phyloP scores from a whole-genome alignment of 2,329 filamentous ascomycete genomes.

The Tolypocladium pustulatum region DNA sequence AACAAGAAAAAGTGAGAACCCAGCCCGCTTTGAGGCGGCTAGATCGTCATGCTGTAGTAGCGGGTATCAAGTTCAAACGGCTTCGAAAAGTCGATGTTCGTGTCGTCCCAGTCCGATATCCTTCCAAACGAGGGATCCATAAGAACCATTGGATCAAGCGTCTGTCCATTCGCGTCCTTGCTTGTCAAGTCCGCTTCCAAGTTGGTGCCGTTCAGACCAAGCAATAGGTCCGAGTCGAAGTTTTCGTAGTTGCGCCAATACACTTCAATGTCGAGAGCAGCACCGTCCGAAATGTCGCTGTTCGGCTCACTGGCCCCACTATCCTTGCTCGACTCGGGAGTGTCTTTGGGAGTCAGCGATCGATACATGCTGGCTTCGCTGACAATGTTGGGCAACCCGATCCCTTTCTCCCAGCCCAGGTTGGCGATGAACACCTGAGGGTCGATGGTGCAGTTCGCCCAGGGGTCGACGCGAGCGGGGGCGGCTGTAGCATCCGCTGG shows the following conservation, averaged over 20 bases:
- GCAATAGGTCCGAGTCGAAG: slow-evolving; percentile 33
- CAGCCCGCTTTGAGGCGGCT: slow-evolving; percentile 4
- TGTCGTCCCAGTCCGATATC: slow-evolving; percentile 38
- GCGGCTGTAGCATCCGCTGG: slow-evolving; percentile 10
- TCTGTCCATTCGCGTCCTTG: slow-evolving; percentile 9
- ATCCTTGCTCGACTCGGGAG: slow-evolving; percentile 54
- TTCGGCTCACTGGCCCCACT: slow-evolving; percentile 48
- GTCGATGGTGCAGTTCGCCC: slow-evolving; percentile 38
- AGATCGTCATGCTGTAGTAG: slow-evolving; percentile 21
- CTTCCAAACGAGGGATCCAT: slow-evolving; percentile 12
- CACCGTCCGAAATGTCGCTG: slow-evolving; percentile 49
- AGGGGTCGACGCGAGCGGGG: slow-evolving; percentile 15
- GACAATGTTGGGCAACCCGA: slow-evolving; percentile 31
- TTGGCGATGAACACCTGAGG: slow-evolving; percentile 29
- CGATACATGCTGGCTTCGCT: slow-evolving; percentile 43
- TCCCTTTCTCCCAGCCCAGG: slow-evolving; percentile 19
- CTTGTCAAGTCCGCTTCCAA: slow-evolving; percentile 12
- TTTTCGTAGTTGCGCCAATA: slow-evolving; percentile 39
- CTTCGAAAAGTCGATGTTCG: slow-evolving; percentile 38
- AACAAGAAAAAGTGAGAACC: background rate
- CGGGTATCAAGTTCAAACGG: slow-evolving; percentile 40
- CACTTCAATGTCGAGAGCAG: slow-evolving; percentile 41
- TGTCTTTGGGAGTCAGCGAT: slow-evolving; percentile 50
- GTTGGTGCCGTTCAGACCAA: slow-evolving; percentile 28
- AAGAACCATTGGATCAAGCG: slow-evolving; percentile 18